Evolutionary conservation across 495 filamentous ascomycete genomes (phyloP), one percentile per base, ranked within the genome.

Genomic region (Glarea lozoyensis): DNA sequence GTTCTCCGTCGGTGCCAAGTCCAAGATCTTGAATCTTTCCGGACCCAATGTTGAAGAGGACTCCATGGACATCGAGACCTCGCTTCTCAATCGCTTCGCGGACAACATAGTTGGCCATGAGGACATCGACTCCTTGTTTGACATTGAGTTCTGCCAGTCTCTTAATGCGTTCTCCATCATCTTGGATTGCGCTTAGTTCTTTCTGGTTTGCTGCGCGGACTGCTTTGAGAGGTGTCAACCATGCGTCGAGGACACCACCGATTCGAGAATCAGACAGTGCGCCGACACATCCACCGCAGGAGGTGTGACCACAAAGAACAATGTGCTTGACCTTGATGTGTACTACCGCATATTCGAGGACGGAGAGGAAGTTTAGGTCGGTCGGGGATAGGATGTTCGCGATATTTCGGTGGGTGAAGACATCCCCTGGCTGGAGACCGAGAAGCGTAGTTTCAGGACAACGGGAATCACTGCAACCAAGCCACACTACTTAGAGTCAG

Each of bases 391-490:
- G 61, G 61, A 92, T 73, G 67, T 95, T 95, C 60, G 87, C 88
- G 62, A 95, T 92, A 70, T 94, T 94, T 60, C 88, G 85, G 71
- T 94, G 88, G 41, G 87, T 82, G 61, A 95, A 95, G 50, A 94
- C 80, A 52, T 95, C 87, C 50, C 88, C 88, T 3, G 88, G 88
- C 46, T 87, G 69, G 34, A 88, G 72, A 49, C 79, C 78, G 3
- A 88, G 72, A 52, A 95, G 67, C 42, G 82, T 88, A 10, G 88
- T 94, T 60, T 95, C 88, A 1, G 88, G 88, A 56, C 84, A 81
- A 46, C 88, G 84, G 15, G 81, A 85, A 70, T 95, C 88, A 49
- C 86, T 84, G 73, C 88, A 95, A 54, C 88, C 88, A 51, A 95
- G 71, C 88, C 88, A 95, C 50, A 95, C 72, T 75, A 39, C 20